Percentiles rank a stretch among this genome's conserved stretches.
phyloP scores from a whole-genome alignment of 2,329 filamentous ascomycete genomes.

The Berkeleyomyces rouxiae region DNA sequence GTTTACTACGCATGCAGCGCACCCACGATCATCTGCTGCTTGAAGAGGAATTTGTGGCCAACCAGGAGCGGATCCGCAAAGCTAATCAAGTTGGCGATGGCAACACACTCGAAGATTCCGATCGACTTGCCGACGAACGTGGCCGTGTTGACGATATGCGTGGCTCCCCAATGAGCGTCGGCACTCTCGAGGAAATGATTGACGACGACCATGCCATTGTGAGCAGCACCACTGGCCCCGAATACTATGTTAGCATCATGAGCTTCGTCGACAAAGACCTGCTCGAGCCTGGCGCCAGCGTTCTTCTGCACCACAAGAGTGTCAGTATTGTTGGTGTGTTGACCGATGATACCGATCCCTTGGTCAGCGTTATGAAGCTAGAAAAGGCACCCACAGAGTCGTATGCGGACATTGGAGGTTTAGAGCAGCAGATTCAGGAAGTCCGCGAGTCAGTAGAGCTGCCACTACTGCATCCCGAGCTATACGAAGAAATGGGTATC shows the following conservation, averaged over 20 bases:
- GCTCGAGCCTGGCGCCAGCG: constrained; percentile 86
- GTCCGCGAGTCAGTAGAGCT: constrained; percentile 94
- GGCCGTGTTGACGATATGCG: constrained; percentile 95
- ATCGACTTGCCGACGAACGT: constrained; percentile 87
- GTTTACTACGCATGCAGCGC: constrained; percentile 93
- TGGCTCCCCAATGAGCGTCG: constrained; percentile 95
- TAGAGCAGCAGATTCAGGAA: constrained; percentile 92
- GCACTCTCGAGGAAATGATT: constrained; percentile 95
- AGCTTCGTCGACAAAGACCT: constrained; percentile 99
- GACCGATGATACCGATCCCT: constrained; percentile 86
- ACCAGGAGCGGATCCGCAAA: constrained; percentile 90
- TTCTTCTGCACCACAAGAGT: constrained; percentile 91
- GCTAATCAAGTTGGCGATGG: constrained; percentile 67
- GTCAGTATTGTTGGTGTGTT: constrained; percentile 95
- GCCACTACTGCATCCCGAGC: constrained; percentile 81
- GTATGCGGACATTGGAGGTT: constrained; percentile 93
- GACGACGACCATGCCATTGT: constrained; percentile 99
- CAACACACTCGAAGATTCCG: constrained; percentile 53
- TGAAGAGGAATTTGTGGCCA: constrained; percentile 97
- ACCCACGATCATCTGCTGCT: constrained; percentile 94
- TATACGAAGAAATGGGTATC: constrained; percentile 99
- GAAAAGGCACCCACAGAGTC: constrained; percentile 97
- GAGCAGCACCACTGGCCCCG: constrained; percentile 87
- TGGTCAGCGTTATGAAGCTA: constrained; percentile 97
- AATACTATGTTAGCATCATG: constrained; percentile 99